phyloP scores from a whole-genome alignment of 441 rosid genomes.

The Croton setiger region DNA sequence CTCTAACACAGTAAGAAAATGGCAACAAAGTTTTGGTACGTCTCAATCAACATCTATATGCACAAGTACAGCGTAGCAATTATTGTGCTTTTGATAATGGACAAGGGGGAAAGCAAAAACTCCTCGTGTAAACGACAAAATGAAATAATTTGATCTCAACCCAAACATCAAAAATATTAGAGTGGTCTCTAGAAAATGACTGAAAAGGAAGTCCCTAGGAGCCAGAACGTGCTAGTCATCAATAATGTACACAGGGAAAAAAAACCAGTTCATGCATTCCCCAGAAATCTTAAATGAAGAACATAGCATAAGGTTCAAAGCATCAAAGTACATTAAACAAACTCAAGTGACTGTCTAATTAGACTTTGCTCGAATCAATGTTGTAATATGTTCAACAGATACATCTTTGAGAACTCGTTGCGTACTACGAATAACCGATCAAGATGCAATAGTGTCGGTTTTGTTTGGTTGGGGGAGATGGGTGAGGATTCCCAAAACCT shows the following conservation, averaged over 20 bases:
- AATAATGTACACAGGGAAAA: neutral
- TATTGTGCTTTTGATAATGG: neutral
- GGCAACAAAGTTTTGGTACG: neutral
- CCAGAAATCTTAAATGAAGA: too few species aligned
- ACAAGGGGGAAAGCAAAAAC: conserved; percentile 10
- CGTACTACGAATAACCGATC: too few species aligned
- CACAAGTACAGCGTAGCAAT: conserved; percentile 2
- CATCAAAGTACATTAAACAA: too few species aligned
- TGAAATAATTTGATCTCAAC: neutral
- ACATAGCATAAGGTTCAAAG: neutral
- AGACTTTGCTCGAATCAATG: neutral
- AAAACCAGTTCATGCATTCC: neutral
- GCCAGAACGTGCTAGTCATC: conserved; percentile 3
- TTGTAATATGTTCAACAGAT: too few species aligned
- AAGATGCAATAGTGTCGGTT: too few species aligned
- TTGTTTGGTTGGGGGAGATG: too few species aligned
- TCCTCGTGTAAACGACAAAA: conserved; percentile 2
- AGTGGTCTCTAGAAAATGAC: conserved; percentile 3
- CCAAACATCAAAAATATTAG: neutral
- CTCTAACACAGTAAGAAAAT: neutral
- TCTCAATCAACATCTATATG: neutral
- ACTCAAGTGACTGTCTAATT: neutral
- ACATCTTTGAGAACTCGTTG: too few species aligned
- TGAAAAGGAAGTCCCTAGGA: neutral
- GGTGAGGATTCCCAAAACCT: neutral